These are phyloP conservation scores for Sanghuangporus weigelae DNA, from an alignment of 1,284 basidiomycete genomes.

Conservation along the genomic window DNA sequence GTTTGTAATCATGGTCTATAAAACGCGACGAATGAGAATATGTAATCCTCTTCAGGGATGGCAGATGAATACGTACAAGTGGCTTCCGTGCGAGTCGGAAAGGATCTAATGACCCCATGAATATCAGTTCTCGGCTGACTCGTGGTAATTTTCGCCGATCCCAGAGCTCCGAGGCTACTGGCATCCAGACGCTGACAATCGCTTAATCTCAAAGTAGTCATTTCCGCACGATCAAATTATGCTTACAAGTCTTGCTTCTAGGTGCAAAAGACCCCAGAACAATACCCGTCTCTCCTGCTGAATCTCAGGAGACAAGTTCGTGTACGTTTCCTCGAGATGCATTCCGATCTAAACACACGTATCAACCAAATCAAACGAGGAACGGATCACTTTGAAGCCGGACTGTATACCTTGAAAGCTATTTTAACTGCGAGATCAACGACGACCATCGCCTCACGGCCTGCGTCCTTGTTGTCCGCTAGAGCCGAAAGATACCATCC, in stretches of 20 bases:
- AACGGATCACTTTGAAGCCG: neutral
- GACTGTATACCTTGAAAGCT: neutral
- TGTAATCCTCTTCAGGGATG: neutral
- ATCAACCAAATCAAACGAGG: neutral
- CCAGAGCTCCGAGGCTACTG: neutral
- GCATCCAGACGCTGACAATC: neutral
- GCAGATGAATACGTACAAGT: neutral
- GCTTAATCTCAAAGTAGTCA: neutral
- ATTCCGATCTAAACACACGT: neutral
- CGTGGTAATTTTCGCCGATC: neutral
- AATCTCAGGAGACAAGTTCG: neutral
- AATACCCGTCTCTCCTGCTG: conserved; percentile 4
- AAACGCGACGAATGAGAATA: neutral
- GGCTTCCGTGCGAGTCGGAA: neutral
- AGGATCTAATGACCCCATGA: neutral
- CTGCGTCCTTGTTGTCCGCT: conserved; percentile 9
- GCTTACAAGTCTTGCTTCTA: conserved; percentile 4
- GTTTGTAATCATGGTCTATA: conserved; percentile 8
- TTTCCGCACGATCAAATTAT: neutral
- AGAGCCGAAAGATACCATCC: conserved; percentile 4
- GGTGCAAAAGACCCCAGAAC: conserved; percentile 8
- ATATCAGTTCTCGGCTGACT: neutral
- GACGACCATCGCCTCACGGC: neutral
- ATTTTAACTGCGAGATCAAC: conserved; percentile 4
- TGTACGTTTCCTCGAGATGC: conserved; percentile 5